These are phyloP conservation scores for Melampsora americana DNA, from an alignment of 1,284 basidiomycete genomes.

Conservation along the genomic window DNA sequence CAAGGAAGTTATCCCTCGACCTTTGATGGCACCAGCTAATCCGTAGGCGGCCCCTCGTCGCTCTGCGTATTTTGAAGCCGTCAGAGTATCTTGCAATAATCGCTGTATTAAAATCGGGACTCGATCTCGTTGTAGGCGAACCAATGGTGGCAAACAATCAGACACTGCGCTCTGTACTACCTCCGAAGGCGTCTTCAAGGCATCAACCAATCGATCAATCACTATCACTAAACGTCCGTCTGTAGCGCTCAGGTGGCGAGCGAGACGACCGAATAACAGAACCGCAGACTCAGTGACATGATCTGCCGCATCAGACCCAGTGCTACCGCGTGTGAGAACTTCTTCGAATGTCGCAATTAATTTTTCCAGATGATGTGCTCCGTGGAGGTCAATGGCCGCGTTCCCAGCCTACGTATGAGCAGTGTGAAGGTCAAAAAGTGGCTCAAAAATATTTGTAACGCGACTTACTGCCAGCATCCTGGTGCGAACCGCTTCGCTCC, in stretches of 20 bases:
- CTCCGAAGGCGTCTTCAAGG: slow-evolving; percentile 90
- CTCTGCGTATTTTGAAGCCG: slow-evolving; percentile 79
- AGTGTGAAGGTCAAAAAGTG: not conserved
- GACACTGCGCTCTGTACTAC: slow-evolving; percentile 95
- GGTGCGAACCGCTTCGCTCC: slow-evolving; percentile 73
- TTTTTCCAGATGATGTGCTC: slow-evolving; percentile 67
- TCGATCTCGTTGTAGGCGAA: slow-evolving; percentile 64
- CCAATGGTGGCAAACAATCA: slow-evolving; percentile 79
- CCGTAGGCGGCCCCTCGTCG: slow-evolving; percentile 95
- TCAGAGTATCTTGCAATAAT: slow-evolving; percentile 72
- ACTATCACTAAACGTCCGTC: slow-evolving; percentile 77
- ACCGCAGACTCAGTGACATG: slow-evolving; percentile 91
- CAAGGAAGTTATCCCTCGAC: slow-evolving; percentile 78
- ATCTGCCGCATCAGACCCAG: slow-evolving; percentile 64
- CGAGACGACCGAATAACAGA: slow-evolving; percentile 88
- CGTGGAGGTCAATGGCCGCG: slow-evolving; percentile 77
- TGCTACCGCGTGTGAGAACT: slow-evolving; percentile 60
- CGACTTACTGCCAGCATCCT: slow-evolving; percentile 67
- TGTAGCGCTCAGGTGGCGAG: slow-evolving; percentile 74
- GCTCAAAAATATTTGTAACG: not conserved
- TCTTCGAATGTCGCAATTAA: slow-evolving; percentile 82
- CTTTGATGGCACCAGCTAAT: slow-evolving; percentile 85
- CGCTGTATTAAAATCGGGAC: slow-evolving; percentile 68
- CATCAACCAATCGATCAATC: slow-evolving; percentile 82
- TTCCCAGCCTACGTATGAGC: slow-evolving; percentile 63